Base-by-base conservation (phyloP, 1,284 basidiomycete species). In the Pseudozyma sp. region DNA sequence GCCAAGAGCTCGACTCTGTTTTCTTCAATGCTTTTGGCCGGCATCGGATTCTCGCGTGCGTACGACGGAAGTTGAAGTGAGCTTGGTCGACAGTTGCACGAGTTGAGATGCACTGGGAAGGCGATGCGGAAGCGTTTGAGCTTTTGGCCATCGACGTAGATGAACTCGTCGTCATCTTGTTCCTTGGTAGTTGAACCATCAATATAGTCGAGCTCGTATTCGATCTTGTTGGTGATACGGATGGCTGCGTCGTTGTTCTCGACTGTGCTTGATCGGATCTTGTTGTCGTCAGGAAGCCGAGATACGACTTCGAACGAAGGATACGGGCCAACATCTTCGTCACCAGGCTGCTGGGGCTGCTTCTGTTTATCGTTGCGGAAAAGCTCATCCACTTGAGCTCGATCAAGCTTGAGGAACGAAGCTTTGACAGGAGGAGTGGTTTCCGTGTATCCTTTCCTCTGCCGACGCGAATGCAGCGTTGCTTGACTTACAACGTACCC, bases 151-250 rank as follows among this genome's bases (percentile, higher is more conserved):
- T 67, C 70, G 25, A 72, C 19, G 49, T 63, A 64, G 57, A 70
- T 57, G 47, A 67, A 14, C 19, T 54, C 56, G 2, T 52, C 48
- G 4, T 44, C 55, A 14, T 61, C n/a, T 21, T 39, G 36, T 1
- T 8, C 5, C 2, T 19, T 8, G 12, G 44, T 5, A 12, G n/a
- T 47, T 35, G 67, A 55, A 11, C 70, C 70, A 39, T 72, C 70
- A 57, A 72, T 67, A 48, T 62, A 72, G 53, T 72, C 70, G 34
- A 72, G 58, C 47, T 72, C 64, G 51, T 63, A 67, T n/a, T 63
- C 51, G 50, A 72, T 57, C 39, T 21, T 56, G 57, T 62, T 67
- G 11, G 19, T 49, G 56, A 72, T 63, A 5, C 64, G 63, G 18
- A 72, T 59, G 18, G 55, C 63, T 13, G 70, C 70, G 35, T 72